These are phyloP conservation scores for Passiflora organensis DNA, from an alignment of 345 rosid genomes.

Conservation along the genomic window DNA sequence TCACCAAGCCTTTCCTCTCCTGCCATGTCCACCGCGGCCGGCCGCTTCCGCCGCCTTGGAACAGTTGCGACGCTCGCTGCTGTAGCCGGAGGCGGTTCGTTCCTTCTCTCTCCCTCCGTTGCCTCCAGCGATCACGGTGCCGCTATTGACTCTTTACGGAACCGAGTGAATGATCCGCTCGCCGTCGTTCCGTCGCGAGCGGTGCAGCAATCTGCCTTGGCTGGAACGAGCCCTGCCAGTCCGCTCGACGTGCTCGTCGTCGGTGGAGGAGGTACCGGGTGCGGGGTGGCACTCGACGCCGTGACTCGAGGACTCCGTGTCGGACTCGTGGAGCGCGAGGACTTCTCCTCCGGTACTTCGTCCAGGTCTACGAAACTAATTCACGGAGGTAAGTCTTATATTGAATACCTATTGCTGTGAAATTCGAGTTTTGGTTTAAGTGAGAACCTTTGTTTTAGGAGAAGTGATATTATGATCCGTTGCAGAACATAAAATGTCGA, in stretches of 20 bases:
- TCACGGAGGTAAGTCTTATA: conserved; percentile 62
- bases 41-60: conserved; percentile 50
- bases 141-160: conserved; percentile 40
- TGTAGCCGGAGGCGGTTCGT: conserved; percentile 31
- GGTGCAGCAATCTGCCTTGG: conserved; percentile 58
- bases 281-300: conserved; percentile 94
- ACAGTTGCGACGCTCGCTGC: conserved; percentile 26
- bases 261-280: conserved; percentile 98
- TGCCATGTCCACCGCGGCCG: conserved; percentile 46
- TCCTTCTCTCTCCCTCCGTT: conserved; percentile 30
- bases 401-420: neutral
- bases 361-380: conserved; percentile 93
- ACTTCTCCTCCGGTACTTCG: conserved; percentile 92
- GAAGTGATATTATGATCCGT: too few species aligned
- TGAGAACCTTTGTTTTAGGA: too few species aligned
- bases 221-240: conserved; percentile 42
- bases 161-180: conserved; percentile 43
- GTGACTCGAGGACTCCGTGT: conserved; percentile 83
- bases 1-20: neutral
- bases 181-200: conserved; percentile 65
- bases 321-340: conserved; percentile 92
- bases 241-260: conserved; percentile 87
- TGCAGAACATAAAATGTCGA: too few species aligned
- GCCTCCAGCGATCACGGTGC: conserved; percentile 52
- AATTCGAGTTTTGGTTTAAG: too few species aligned